Evolutionary conservation across 805 yeast species (phyloP).

Genomic region (Saccharomycopsis guyanensis): DNA sequence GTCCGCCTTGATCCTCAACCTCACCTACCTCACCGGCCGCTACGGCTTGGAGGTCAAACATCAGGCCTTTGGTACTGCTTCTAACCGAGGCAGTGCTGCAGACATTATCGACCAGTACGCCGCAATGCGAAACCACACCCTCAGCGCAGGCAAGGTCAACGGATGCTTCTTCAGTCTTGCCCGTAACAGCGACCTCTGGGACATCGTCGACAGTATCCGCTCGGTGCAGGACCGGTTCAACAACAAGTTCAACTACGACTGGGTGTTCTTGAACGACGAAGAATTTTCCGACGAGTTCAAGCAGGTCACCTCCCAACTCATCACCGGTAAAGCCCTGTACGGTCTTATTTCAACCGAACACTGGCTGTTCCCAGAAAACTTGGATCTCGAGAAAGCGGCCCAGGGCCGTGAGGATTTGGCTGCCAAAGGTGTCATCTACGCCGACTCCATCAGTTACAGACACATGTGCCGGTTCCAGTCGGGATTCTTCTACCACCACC

Average conservation of each 20-base stretch:
- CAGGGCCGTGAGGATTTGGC: slow-evolving; percentile 45
- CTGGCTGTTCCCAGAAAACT: slow-evolving; percentile 80
- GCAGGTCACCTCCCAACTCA: slow-evolving; percentile 39
- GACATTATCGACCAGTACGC: slow-evolving; percentile 9
- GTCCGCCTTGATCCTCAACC: not conserved
- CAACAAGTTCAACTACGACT: slow-evolving; percentile 67
- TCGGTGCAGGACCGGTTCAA: slow-evolving; percentile 78
- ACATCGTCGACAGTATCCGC: slow-evolving; percentile 55
- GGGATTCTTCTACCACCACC: slow-evolving; percentile 76
- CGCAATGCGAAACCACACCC: not conserved
- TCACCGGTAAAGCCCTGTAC: slow-evolving; percentile 62
- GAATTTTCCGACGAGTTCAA: slow-evolving; percentile 70
- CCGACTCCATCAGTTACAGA: slow-evolving; percentile 67
- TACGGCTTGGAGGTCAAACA: not conserved
- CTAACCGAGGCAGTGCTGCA: not conserved
- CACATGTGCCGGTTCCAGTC: slow-evolving; percentile 89
- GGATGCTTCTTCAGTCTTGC: slow-evolving; percentile 75
- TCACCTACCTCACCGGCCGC: not conserved
- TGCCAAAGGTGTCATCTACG: slow-evolving; percentile 56
- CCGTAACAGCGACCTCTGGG: slow-evolving; percentile 55
- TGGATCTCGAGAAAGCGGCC: slow-evolving; percentile 68
- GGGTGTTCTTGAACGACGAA: slow-evolving; percentile 86
- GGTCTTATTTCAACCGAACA: slow-evolving; percentile 70
- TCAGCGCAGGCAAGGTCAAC: slow-evolving; percentile 27
- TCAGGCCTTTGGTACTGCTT: not conserved